These are phyloP conservation scores for Stereocaulon alpinum DNA, from an alignment of 495 filamentous ascomycete species.

Conservation along the genomic window DNA sequence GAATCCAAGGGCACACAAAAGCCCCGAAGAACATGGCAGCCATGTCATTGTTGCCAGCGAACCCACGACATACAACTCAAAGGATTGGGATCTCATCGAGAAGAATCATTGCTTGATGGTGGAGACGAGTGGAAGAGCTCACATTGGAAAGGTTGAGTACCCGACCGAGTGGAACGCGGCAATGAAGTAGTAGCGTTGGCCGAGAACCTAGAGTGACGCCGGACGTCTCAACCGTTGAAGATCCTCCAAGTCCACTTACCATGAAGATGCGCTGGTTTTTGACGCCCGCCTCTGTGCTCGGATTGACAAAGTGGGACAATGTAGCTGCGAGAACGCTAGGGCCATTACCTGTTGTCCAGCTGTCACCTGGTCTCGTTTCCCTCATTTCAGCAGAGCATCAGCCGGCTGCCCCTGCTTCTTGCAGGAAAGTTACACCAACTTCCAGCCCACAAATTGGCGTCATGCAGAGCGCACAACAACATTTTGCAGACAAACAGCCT, in stretches of 20 bases:
- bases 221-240: too few relatives aligned
- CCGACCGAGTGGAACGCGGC: constrained; percentile 12
- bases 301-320: too few relatives aligned
- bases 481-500: not conserved
- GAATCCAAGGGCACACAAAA: constrained; percentile 23
- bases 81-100: constrained; percentile 38
- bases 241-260: not conserved
- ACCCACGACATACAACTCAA: constrained; percentile 36
- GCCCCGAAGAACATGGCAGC: constrained; percentile 28
- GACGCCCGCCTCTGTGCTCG: too few relatives aligned
- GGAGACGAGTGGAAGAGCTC: constrained; percentile 22
- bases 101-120: constrained; percentile 29
- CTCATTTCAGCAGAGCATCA: not conserved
- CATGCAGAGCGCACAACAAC: too few relatives aligned
- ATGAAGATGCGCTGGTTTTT: not conserved
- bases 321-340: not conserved
- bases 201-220: not conserved
- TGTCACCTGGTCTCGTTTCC: not conserved
- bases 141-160: constrained; percentile 2
- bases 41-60: constrained; percentile 44
- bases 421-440: not conserved
- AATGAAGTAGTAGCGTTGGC: not conserved
- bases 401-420: not conserved
- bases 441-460: not conserved
- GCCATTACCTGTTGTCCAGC: not conserved